Percentiles rank a stretch among this genome's conserved stretches.
phyloP scores from a whole-genome alignment of 2,329 filamentous ascomycete genomes.

The Xylogone sp. region DNA sequence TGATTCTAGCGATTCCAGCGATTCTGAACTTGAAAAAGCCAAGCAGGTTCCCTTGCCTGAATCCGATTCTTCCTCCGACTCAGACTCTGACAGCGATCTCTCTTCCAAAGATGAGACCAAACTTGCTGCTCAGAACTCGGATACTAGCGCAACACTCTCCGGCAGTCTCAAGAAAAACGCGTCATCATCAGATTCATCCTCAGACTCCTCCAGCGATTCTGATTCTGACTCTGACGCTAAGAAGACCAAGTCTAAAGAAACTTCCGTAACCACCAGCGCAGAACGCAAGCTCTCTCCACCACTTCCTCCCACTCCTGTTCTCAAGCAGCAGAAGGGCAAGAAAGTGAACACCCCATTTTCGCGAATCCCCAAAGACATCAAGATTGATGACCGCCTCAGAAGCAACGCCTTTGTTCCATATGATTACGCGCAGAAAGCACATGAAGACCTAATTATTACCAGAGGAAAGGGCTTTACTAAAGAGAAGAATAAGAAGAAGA shows the following conservation, averaged over 20 bases:
- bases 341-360: slow-evolving; percentile 69
- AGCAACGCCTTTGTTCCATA: slow-evolving; percentile 82
- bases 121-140: slow-evolving; percentile 21
- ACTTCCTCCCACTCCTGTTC: slow-evolving; percentile 29
- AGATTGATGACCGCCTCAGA: slow-evolving; percentile 64
- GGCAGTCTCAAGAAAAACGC: slow-evolving; percentile 21
- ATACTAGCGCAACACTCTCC: slow-evolving; percentile 29
- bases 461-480: slow-evolving; percentile 98
- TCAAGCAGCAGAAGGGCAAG: slow-evolving; percentile 31
- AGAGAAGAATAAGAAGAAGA: slow-evolving; percentile 99
- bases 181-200: slow-evolving; percentile 20
- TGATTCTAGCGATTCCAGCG: neutral
- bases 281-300: slow-evolving; percentile 26
- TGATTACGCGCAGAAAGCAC: slow-evolving; percentile 84
- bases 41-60: slow-evolving; percentile 24
- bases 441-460: slow-evolving; percentile 83
- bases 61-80: slow-evolving; percentile 29
- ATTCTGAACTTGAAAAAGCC: slow-evolving; percentile 1
- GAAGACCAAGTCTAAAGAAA: slow-evolving; percentile 19
- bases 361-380: slow-evolving; percentile 66
- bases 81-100: slow-evolving; percentile 31
- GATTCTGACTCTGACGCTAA: slow-evolving; percentile 14
- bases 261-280: slow-evolving; percentile 34
- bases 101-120: slow-evolving; percentile 43
- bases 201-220: slow-evolving; percentile 20